phyloP scores from a whole-genome alignment of 2,329 filamentous ascomycete genomes.

The Penicillium sp. region DNA sequence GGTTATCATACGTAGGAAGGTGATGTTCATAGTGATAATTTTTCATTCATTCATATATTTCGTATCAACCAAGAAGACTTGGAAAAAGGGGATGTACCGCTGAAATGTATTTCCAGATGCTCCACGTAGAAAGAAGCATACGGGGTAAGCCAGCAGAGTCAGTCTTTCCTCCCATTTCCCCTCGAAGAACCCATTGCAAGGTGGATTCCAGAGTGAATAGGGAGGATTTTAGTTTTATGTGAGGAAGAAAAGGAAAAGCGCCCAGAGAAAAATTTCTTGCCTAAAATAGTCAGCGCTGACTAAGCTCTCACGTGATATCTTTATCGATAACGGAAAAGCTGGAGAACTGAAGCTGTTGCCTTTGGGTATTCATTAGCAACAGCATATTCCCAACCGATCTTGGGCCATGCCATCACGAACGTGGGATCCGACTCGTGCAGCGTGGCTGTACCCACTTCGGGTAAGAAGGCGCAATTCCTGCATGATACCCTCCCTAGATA shows the following conservation, averaged over 20 bases:
- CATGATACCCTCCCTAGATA: background rate
- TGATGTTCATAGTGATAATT: background rate
- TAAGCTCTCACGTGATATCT: slow-evolving; percentile 11
- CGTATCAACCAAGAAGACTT: background rate
- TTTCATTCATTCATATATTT: background rate
- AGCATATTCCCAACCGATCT: background rate
- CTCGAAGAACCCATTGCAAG: slow-evolving; percentile 43
- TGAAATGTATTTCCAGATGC: slow-evolving; percentile 48
- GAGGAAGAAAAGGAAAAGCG: slow-evolving; percentile 34
- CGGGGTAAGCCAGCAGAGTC: slow-evolving; percentile 47
- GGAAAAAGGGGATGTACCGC: slow-evolving; percentile 37
- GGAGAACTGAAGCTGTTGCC: slow-evolving; percentile 4
- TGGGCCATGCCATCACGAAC: background rate
- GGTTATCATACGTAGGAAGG: background rate
- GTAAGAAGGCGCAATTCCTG: slow-evolving; percentile 30
- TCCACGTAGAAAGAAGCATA: slow-evolving; percentile 44
- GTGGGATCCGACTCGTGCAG: slow-evolving; percentile 33
- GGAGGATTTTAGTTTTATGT: slow-evolving; percentile 45
- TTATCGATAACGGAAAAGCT: slow-evolving; percentile 37
- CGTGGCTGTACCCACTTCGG: slow-evolving; percentile 51
- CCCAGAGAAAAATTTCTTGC: slow-evolving; percentile 12
- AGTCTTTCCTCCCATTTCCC: slow-evolving; percentile 50
- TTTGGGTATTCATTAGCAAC: background rate
- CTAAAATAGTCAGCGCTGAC: slow-evolving; percentile 26
- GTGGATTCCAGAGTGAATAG: slow-evolving; percentile 49